Percentiles rank a stretch among this genome's conserved stretches.
phyloP scores from a whole-genome alignment of 2,329 filamentous ascomycete genomes.

The Phyllosticta citribraziliensis region DNA sequence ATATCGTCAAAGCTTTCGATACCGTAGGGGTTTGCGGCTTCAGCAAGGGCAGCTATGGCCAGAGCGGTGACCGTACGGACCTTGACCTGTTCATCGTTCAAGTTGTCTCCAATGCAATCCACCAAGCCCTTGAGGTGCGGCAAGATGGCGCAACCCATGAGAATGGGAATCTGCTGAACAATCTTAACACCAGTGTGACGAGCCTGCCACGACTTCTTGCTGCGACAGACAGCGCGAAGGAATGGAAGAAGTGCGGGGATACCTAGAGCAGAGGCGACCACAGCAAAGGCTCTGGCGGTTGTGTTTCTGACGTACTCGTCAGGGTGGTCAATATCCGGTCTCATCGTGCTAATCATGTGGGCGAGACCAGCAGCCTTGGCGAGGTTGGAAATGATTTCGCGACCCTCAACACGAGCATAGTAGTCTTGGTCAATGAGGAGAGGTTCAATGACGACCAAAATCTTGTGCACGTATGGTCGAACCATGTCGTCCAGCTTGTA shows the following conservation, averaged over 20 bases:
- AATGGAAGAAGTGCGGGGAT: constrained; percentile 94
- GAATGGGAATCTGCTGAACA: constrained; percentile 94
- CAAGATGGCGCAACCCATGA: constrained; percentile 95
- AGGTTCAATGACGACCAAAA: constrained; percentile 97
- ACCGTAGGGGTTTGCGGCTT: constrained; percentile 95
- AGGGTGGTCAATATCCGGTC: constrained; percentile 95
- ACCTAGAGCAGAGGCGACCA: constrained; percentile 89
- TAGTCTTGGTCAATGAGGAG: constrained; percentile 98
- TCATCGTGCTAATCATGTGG: constrained; percentile 99
- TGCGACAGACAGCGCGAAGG: constrained; percentile 87
- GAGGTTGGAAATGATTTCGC: constrained; percentile 97
- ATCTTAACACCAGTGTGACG: constrained; percentile 98
- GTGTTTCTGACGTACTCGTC: constrained; percentile 99
- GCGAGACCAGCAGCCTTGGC: constrained; percentile 93
- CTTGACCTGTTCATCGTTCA: constrained; percentile 97
- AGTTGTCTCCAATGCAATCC: constrained; percentile 89
- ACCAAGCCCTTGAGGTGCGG: constrained; percentile 93
- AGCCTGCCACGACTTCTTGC: constrained; percentile 98
- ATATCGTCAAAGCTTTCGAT: constrained; percentile 99
- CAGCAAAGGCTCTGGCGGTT: constrained; percentile 90
- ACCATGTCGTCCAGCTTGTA: constrained; percentile 98
- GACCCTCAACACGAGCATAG: constrained; percentile 94
- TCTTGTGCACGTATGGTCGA: constrained; percentile 94
- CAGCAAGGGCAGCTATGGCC: constrained; percentile 87
- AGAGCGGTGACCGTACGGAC: constrained; percentile 92